Conservation (phyloP, 331 rosid genomes). For the Malus hybrid region DNA sequence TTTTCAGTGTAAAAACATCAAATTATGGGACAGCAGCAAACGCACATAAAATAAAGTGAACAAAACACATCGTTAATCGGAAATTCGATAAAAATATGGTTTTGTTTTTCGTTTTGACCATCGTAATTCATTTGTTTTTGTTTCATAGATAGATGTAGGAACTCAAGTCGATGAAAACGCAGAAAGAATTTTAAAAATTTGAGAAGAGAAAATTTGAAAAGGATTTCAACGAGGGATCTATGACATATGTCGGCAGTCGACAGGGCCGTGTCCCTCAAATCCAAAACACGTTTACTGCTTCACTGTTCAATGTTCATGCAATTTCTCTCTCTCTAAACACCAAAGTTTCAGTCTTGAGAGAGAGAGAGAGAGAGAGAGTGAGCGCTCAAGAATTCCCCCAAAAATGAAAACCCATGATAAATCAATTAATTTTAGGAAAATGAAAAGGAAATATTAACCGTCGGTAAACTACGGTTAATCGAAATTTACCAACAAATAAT, state of each 20-base stretch:
- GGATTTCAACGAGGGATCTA: slow-evolving; percentile 20
- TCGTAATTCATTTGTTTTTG: neutral
- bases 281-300: slow-evolving; percentile 45
- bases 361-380: slow-evolving; percentile 7
- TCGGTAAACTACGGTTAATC: neutral
- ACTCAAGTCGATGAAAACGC: slow-evolving; percentile 28
- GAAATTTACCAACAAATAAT: neutral
- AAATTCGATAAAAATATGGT: slow-evolving; percentile 9
- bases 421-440: neutral
- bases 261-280: slow-evolving; percentile 45
- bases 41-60: neutral
- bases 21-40: neutral
- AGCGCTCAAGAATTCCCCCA: slow-evolving; percentile 8
- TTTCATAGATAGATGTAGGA: slow-evolving; percentile 9
- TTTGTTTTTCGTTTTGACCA: neutral
- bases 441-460: neutral
- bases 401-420: neutral
- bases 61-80: slow-evolving; percentile 20
- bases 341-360: neutral
- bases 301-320: slow-evolving; percentile 21
- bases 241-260: slow-evolving; percentile 25
- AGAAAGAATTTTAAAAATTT: neutral
- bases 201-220: slow-evolving; percentile 23
- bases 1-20: slow-evolving; percentile 17
- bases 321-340: slow-evolving; percentile 19